phyloP scores from a whole-genome alignment of 2,329 filamentous ascomycete genomes.

The Ascochyta fabae region DNA sequence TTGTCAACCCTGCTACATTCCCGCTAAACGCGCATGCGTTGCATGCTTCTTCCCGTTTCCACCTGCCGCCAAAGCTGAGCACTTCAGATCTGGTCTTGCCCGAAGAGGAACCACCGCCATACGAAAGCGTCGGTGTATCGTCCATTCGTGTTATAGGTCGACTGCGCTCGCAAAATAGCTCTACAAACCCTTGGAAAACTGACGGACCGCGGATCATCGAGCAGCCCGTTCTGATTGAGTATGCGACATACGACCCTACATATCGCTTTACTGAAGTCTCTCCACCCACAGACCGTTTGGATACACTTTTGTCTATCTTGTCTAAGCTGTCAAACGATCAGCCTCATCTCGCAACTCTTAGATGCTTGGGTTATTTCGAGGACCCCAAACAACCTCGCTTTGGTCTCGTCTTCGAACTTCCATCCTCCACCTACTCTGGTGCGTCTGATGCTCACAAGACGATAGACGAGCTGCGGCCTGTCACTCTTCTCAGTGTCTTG shows the following conservation, averaged over 20 bases:
- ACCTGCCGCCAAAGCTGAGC: slow-evolving; percentile 54
- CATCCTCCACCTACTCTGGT: slow-evolving; percentile 56
- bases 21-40: slow-evolving; percentile 30
- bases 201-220: slow-evolving; percentile 43
- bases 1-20: slow-evolving; percentile 51
- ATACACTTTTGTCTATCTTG: slow-evolving; percentile 47
- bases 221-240: slow-evolving; percentile 73
- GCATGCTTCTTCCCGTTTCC: slow-evolving; percentile 23
- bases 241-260: slow-evolving; percentile 60
- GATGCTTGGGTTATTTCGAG: slow-evolving; percentile 74
- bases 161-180: slow-evolving; percentile 46
- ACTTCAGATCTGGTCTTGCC: slow-evolving; percentile 52
- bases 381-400: slow-evolving; percentile 72
- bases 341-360: slow-evolving; percentile 55
- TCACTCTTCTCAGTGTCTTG: slow-evolving; percentile 56
- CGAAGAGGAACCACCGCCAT: slow-evolving; percentile 57
- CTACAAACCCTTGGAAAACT: slow-evolving; percentile 49
- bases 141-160: slow-evolving; percentile 55
- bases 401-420: slow-evolving; percentile 77
- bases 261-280: slow-evolving; percentile 57
- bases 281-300: slow-evolving; percentile 54
- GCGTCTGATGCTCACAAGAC: slow-evolving; percentile 61
- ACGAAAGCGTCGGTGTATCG: slow-evolving; percentile 55
- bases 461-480: slow-evolving; percentile 47
- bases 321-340: slow-evolving; percentile 41